Conservation (phyloP, 768 basidiomycete genomes). For the Leccinum boreale region DNA sequence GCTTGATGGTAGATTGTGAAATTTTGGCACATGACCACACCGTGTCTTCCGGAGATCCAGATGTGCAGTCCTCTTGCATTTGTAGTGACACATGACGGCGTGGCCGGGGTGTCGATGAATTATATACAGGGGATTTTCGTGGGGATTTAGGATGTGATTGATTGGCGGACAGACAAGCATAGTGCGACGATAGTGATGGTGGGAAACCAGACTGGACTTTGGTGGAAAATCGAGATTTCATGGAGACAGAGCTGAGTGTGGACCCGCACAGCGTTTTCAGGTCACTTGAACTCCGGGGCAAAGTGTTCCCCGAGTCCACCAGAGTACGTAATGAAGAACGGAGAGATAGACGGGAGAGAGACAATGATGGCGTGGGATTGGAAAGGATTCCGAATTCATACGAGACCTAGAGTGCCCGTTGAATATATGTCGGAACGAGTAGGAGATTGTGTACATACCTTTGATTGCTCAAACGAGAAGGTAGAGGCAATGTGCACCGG, state of each 20-base stretch:
- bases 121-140: conserved; percentile 6
- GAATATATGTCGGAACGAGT: neutral
- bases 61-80: conserved; percentile 1
- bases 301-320: conserved; percentile 12
- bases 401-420: conserved; percentile 12
- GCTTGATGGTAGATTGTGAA: conserved; percentile 23
- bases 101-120: conserved; percentile 6
- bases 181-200: conserved; percentile 1
- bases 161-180: conserved; percentile 2
- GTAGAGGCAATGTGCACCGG: conserved; percentile 7
- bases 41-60: conserved; percentile 6
- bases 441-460: conserved; percentile 10
- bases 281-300: conserved; percentile 7
- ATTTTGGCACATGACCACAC: conserved; percentile 34
- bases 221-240: conserved; percentile 13
- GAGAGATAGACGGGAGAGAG: conserved; percentile 11
- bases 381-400: conserved; percentile 22
- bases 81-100: conserved; percentile 10
- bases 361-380: neutral
- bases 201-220: conserved; percentile 10
- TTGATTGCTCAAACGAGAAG: conserved; percentile 8
- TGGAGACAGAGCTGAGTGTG: conserved; percentile 20
- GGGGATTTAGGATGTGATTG: conserved; percentile 5
- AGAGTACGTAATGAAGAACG: conserved; percentile 26
- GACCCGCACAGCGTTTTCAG: conserved; percentile 19